Conservation (phyloP, 345 rosid genomes). For the Aethionema arabicum region DNA sequence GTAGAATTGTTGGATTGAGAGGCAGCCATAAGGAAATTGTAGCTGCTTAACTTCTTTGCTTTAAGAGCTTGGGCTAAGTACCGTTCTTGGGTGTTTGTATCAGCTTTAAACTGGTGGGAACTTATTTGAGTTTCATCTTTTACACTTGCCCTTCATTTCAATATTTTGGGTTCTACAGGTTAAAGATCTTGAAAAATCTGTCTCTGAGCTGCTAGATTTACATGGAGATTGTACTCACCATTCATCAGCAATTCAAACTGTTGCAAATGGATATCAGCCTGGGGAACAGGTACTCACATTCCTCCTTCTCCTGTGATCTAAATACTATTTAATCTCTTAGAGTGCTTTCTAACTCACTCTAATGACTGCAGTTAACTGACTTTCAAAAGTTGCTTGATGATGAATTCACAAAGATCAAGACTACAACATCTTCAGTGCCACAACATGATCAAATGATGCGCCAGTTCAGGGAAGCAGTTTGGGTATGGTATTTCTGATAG, state of each 20-base stretch:
- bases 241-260: constrained; percentile 59
- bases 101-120: not conserved
- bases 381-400: constrained; percentile 64
- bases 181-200: constrained; percentile 68
- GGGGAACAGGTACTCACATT: constrained; percentile 48
- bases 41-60: not conserved
- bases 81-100: not conserved
- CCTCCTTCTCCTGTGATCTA: not conserved
- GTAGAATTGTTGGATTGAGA: not conserved
- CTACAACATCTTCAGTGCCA: constrained; percentile 43
- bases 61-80: not conserved
- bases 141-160: not conserved
- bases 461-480: constrained; percentile 74
- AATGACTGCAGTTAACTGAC: constrained; percentile 61
- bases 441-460: constrained; percentile 56
- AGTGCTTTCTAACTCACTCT: constrained; percentile 31
- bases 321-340: not conserved
- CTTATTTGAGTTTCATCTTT: not conserved
- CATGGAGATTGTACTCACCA: constrained; percentile 48
- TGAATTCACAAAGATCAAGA: constrained; percentile 55
- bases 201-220: constrained; percentile 53
- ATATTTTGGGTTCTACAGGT: constrained; percentile 45
- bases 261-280: constrained; percentile 64
- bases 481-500: constrained; percentile 56
- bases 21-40: not conserved